A percentile compares a stretch with the other conserved stretches of the same genome.
These are phyloP conservation scores for Hypoxylon cercidicola DNA, from an alignment of 495 filamentous ascomycete species.

Conservation along the genomic window DNA sequence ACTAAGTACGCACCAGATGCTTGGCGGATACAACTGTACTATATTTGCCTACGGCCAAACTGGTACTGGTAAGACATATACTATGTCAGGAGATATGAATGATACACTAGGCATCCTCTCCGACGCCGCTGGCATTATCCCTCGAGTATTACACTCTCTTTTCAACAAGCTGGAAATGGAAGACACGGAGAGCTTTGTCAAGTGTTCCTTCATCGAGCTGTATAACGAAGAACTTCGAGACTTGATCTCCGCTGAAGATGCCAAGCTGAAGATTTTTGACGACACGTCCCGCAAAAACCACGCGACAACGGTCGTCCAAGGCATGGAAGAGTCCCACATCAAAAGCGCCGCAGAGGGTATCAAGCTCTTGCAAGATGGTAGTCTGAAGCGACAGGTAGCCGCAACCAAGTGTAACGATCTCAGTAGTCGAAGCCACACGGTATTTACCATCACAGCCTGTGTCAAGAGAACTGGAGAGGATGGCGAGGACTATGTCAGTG, in stretches of 20 bases:
- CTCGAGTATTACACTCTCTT: conserved; percentile 83
- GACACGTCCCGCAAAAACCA: conserved; percentile 86
- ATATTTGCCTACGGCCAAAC: conserved; percentile 99
- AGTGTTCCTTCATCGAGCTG: conserved; percentile 97
- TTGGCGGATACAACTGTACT: conserved; percentile 96
- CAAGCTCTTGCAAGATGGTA: conserved; percentile 87
- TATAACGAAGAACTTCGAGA: conserved; percentile 98
- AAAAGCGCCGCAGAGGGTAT: conserved; percentile 85
- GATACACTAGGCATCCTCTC: conserved; percentile 85
- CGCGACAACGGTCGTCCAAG: conserved; percentile 84
- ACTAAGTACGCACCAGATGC: conserved; percentile 69
- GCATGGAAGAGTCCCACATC: conserved; percentile 96
- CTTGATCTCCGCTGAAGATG: conserved; percentile 78
- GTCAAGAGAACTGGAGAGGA: conserved; percentile 83
- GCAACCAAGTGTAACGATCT: conserved; percentile 99
- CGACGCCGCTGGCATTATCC: conserved; percentile 93
- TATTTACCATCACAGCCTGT: conserved; percentile 93
- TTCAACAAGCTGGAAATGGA: conserved; percentile 83
- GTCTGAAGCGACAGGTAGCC: conserved; percentile 92
- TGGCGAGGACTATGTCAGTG: conserved; percentile 86
- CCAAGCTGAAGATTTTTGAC: conserved; percentile 95
- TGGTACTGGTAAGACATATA: conserved; percentile 98
- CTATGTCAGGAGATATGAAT: conserved; percentile 98
- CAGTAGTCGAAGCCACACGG: conserved; percentile 93
- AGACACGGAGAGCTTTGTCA: conserved; percentile 87